Percentiles rank a stretch among this genome's conserved stretches.
Conservation (phyloP, 768 basidiomycete species). For the Boletus speciosus region DNA sequence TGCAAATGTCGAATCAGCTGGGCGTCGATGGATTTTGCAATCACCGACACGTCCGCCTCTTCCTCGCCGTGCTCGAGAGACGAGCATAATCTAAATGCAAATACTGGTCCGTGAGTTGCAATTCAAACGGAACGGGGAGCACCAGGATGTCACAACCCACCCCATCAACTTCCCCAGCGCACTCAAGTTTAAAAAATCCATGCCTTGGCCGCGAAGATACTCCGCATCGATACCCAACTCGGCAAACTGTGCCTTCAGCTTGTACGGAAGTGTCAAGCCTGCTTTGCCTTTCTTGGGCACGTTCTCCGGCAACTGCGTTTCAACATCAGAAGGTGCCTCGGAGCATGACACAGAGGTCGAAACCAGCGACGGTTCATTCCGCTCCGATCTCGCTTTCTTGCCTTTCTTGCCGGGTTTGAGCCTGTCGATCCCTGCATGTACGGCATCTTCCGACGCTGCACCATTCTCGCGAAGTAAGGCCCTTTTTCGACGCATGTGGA, state of each 20-base stretch:
- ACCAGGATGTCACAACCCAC: constrained; percentile 33
- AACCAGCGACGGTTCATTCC: not conserved
- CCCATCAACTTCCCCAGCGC: constrained; percentile 38
- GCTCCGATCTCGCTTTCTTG: constrained; percentile 13
- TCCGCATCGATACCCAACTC: constrained; percentile 44
- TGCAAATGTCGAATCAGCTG: constrained; percentile 46
- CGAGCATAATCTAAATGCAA: constrained; percentile 26
- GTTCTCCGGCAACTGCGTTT: constrained; percentile 10
- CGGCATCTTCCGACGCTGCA: not conserved
- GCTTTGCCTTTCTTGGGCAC: constrained; percentile 18
- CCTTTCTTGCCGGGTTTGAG: constrained; percentile 41
- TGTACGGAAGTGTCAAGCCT: constrained; percentile 46
- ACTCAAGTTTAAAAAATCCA: constrained; percentile 41
- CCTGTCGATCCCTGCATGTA: constrained; percentile 17
- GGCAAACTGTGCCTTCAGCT: constrained; percentile 40
- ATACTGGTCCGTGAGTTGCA: constrained; percentile 1
- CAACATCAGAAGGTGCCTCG: constrained; percentile 5
- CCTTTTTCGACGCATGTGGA: constrained; percentile 72
- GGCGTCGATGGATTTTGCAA: constrained; percentile 43
- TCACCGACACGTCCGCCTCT: constrained; percentile 21
- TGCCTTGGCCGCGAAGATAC: constrained; percentile 38
- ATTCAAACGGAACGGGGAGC: constrained; percentile 1
- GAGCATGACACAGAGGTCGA: constrained; percentile 8
- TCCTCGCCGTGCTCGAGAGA: constrained; percentile 22
- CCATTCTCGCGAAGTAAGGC: constrained; percentile 43